Conservation (phyloP, 2,329 filamentous ascomycete species). For the Colletotrichum shisoi region DNA sequence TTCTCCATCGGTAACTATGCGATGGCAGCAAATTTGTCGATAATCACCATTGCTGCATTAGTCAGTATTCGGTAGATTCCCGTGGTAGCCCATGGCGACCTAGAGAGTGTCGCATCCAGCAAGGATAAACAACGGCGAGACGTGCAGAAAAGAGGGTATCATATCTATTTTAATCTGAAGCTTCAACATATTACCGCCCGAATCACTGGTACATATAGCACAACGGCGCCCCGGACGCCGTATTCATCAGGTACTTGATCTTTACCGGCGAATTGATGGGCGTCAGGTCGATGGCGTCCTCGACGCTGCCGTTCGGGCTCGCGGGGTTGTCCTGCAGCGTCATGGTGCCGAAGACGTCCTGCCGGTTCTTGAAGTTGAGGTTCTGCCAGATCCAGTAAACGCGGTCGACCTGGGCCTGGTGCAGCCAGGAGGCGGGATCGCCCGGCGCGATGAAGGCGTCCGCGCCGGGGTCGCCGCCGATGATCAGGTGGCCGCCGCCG, state of each 20-base stretch:
- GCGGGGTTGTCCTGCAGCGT: slow-evolving; percentile 53
- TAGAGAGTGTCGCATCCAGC: too few species aligned
- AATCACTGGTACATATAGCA: slow-evolving; percentile 54
- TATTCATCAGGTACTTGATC: slow-evolving; percentile 52
- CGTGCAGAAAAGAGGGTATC: not conserved
- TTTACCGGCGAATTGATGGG: slow-evolving; percentile 48
- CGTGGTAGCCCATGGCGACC: too few species aligned
- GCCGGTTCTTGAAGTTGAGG: slow-evolving; percentile 51
- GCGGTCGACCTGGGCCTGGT: slow-evolving; percentile 58
- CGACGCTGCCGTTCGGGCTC: slow-evolving; percentile 53
- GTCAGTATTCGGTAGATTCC: too few species aligned
- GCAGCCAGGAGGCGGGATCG: slow-evolving; percentile 57
- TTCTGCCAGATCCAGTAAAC: slow-evolving; percentile 61
- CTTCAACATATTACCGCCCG: not conserved
- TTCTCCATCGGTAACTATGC: too few species aligned
- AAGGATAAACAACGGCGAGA: too few species aligned
- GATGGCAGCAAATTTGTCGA: too few species aligned
- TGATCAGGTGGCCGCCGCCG: slow-evolving; percentile 52
- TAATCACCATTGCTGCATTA: too few species aligned
- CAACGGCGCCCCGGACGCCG: slow-evolving; percentile 52
- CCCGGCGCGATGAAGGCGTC: slow-evolving; percentile 55
- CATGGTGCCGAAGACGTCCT: slow-evolving; percentile 53
- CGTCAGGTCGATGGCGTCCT: slow-evolving; percentile 49
- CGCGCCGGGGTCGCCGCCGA: slow-evolving; percentile 57
- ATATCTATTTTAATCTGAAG: not conserved